phyloP scores from a whole-genome alignment of 768 basidiomycete genomes.

The Kwoniella newhampshirensis region DNA sequence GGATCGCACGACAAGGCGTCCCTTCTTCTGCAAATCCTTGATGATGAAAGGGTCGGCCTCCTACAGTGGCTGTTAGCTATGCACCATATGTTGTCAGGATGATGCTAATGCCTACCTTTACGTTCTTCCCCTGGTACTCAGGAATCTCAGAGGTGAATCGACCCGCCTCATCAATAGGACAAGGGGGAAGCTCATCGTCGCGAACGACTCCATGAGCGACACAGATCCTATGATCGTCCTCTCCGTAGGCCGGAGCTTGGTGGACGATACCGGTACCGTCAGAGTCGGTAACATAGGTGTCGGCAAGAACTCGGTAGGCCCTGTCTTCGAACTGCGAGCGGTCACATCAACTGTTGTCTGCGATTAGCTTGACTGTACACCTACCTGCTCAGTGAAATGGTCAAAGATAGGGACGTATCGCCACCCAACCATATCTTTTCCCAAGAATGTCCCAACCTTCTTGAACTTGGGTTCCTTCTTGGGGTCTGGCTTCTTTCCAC shows the following conservation, averaged over 20 bases:
- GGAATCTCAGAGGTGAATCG: slow-evolving; percentile 83
- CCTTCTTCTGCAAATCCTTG: slow-evolving; percentile 81
- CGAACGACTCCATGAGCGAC: slow-evolving; percentile 78
- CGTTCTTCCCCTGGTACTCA: slow-evolving; percentile 81
- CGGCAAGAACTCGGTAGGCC: slow-evolving; percentile 83
- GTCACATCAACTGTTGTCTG: neutral
- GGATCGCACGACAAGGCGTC: slow-evolving; percentile 81
- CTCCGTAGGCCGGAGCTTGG: slow-evolving; percentile 96
- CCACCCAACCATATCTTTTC: slow-evolving; percentile 93
- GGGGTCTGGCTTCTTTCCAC: slow-evolving; percentile 61
- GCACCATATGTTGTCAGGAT: neutral
- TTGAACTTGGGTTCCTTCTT: slow-evolving; percentile 94
- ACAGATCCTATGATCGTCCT: slow-evolving; percentile 95
- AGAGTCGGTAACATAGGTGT: slow-evolving; percentile 87
- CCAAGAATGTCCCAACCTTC: slow-evolving; percentile 82
- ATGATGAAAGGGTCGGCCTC: slow-evolving; percentile 92
- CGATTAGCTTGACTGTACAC: slow-evolving; percentile 22
- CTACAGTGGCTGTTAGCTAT: slow-evolving; percentile 55
- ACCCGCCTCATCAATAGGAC: slow-evolving; percentile 88
- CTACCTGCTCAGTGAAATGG: slow-evolving; percentile 90
- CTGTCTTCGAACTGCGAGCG: slow-evolving; percentile 77
- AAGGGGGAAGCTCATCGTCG: slow-evolving; percentile 90
- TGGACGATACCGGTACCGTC: slow-evolving; percentile 98
- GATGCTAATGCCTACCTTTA: slow-evolving; percentile 65
- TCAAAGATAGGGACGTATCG: slow-evolving; percentile 91